Evolutionary conservation across 768 basidiomycete species (phyloP), one percentile per base, ranked within the genome.

Genomic region (Serendipita vermifera): DNA sequence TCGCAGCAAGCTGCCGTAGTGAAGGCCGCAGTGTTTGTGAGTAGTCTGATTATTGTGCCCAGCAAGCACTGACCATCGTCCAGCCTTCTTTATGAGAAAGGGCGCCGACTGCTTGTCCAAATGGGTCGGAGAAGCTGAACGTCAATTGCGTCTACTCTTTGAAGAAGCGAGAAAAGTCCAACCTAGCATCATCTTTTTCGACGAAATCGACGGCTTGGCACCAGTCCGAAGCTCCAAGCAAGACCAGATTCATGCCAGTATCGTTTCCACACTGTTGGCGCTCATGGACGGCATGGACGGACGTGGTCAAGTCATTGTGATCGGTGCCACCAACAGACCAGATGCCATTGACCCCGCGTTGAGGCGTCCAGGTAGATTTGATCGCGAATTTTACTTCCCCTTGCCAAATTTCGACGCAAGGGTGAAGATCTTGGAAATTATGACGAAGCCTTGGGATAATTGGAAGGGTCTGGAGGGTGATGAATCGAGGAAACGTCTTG

Each of bases 281-380:
- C 75, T 98, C 39, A 98, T 98, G 96, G 96, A 98, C 67, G 96
- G 94, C 39, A 98, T 98, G 94, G 96, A 99, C 60, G 93, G 93
- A 1, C 80, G 96, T 54, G 93, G 73, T 69, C 92, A 97, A 68
- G 94, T 99, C 15, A 79, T 98, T 26, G 90, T 99, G 29, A 98
- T 98, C 62, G 96, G 96, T 27, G 96, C 96, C 1, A 99, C 96
- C 2, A 99, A 99, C 67, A 70, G 96, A 59, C 94, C 94, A 0
- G 96, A 99, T 68, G 87, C 92, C n/a, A 83, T 99, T 57, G 96
- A 99, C 68, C 91, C 96, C 17, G 96, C 96, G 1, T 70, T 99
- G 51, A 76, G 96, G 29, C 75, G 96, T 24, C 96, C 94, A 0
- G 96, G 96, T 15, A 75, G 96, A 59, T 98, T 99, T 63, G 96